Evolutionary conservation across 2,329 filamentous ascomycete species (phyloP).

Genomic region (Teratosphaeria gauchensis): DNA sequence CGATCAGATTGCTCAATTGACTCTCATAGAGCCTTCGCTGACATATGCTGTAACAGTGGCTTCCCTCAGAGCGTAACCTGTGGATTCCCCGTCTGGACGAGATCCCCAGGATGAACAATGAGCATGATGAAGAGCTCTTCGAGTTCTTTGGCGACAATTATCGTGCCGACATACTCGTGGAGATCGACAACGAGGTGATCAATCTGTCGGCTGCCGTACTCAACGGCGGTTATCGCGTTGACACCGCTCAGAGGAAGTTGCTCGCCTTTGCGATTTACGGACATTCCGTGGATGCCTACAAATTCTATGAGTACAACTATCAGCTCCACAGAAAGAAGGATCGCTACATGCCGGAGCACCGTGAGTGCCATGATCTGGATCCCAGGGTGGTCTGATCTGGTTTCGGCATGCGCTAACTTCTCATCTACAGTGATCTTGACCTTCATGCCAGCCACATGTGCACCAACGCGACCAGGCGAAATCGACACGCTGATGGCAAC

Average conservation of each 20-base stretch:
- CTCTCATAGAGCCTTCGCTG: too few relatives aligned
- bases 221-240: background rate
- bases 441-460: too few relatives aligned
- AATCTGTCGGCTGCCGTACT: background rate
- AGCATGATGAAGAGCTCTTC: background rate
- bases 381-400: too few relatives aligned
- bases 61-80: too few relatives aligned
- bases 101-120: too few relatives aligned
- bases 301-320: slow-evolving; percentile 1
- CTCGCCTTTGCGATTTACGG: background rate
- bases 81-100: too few relatives aligned
- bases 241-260: background rate
- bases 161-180: background rate
- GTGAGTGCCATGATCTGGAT: background rate
- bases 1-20: too few relatives aligned
- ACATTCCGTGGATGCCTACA: background rate
- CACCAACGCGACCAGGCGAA: too few relatives aligned
- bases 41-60: background rate
- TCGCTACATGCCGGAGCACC: slow-evolving; percentile 2
- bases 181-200: slow-evolving; percentile 1
- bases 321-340: background rate
- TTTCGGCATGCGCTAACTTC: too few relatives aligned
- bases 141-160: slow-evolving; percentile 1
- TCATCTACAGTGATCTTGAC: too few relatives aligned
- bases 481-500: too few relatives aligned